Conservation (phyloP, 352 stramenopile species). For the Pythium brassicae region DNA sequence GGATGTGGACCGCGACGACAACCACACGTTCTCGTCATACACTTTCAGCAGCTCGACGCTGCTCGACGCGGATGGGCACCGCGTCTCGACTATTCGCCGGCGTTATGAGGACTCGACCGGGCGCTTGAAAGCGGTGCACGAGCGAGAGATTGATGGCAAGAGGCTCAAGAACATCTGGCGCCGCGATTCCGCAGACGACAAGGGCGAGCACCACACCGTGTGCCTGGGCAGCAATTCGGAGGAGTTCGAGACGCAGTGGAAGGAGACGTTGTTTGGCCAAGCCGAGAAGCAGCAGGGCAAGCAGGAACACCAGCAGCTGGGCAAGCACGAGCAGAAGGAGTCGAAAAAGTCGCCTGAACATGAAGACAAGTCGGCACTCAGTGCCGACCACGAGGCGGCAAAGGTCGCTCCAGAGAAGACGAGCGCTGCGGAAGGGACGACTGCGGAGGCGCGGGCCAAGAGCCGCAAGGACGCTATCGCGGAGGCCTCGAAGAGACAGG, state of each 20-base stretch:
- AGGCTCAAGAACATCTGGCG: conserved; percentile 78
- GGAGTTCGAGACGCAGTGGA: conserved; percentile 65
- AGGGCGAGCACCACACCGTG: conserved; percentile 47
- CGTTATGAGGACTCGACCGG: conserved; percentile 82
- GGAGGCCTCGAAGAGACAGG: conserved; percentile 49
- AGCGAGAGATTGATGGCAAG: conserved; percentile 61
- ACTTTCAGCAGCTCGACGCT: conserved; percentile 74
- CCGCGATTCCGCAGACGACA: conserved; percentile 51
- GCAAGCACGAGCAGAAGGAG: conserved; percentile 8
- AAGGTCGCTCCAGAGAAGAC: conserved; percentile 38
- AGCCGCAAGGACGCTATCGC: conserved; percentile 54
- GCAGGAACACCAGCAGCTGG: conserved; percentile 2
- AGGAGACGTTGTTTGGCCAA: conserved; percentile 55
- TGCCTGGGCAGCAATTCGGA: conserved; percentile 33
- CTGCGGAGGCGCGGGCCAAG: conserved; percentile 23
- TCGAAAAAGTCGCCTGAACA: background rate
- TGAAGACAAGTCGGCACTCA: conserved; percentile 6
- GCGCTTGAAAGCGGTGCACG: conserved; percentile 77
- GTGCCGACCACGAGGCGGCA: conserved; percentile 20
- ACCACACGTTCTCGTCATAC: conserved; percentile 64
- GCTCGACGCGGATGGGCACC: conserved; percentile 59
- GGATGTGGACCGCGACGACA: conserved; percentile 22
- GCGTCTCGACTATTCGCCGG: conserved; percentile 62
- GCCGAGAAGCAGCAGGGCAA: conserved; percentile 35
- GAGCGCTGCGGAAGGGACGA: conserved; percentile 24